phyloP scores from a whole-genome alignment of 352 stramenopile genomes.

The Elongisporangium undulatum region DNA sequence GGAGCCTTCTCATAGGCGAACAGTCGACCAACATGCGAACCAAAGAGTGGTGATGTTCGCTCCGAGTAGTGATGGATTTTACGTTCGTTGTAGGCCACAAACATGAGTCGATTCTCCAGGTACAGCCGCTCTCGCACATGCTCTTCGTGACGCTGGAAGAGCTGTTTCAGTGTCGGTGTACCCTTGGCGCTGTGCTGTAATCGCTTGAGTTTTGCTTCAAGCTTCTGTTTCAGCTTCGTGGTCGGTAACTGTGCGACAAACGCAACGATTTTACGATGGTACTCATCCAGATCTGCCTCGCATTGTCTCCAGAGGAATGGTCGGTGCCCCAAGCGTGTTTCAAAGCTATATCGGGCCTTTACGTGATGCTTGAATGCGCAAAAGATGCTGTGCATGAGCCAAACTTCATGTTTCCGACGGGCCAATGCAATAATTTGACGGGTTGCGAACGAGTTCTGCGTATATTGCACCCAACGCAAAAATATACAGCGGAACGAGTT shows the following conservation, averaged over 20 bases:
- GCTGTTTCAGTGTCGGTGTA: slow-evolving; percentile 67
- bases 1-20: slow-evolving; percentile 67
- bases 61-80: slow-evolving; percentile 65
- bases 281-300: slow-evolving; percentile 39
- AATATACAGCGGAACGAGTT: slow-evolving; percentile 45
- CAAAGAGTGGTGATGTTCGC: slow-evolving; percentile 40
- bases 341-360: slow-evolving; percentile 40
- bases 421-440: slow-evolving; percentile 15
- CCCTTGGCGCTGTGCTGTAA: slow-evolving; percentile 35
- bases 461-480: slow-evolving; percentile 53
- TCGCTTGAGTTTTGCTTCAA: slow-evolving; percentile 15
- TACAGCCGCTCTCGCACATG: slow-evolving; percentile 49
- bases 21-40: slow-evolving; percentile 23
- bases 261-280: slow-evolving; percentile 42
- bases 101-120: slow-evolving; percentile 73
- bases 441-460: slow-evolving; percentile 28
- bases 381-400: slow-evolving; percentile 33
- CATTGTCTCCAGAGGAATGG: slow-evolving; percentile 41
- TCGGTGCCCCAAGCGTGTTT: slow-evolving; percentile 9
- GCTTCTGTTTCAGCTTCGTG: slow-evolving; percentile 16
- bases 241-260: slow-evolving; percentile 25
- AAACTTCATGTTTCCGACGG: slow-evolving; percentile 28
- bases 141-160: slow-evolving; percentile 58
- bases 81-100: slow-evolving; percentile 64
- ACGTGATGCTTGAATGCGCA: slow-evolving; percentile 29